phyloP scores from a whole-genome alignment of 495 filamentous ascomycete species.

The Neurospora sp. region DNA sequence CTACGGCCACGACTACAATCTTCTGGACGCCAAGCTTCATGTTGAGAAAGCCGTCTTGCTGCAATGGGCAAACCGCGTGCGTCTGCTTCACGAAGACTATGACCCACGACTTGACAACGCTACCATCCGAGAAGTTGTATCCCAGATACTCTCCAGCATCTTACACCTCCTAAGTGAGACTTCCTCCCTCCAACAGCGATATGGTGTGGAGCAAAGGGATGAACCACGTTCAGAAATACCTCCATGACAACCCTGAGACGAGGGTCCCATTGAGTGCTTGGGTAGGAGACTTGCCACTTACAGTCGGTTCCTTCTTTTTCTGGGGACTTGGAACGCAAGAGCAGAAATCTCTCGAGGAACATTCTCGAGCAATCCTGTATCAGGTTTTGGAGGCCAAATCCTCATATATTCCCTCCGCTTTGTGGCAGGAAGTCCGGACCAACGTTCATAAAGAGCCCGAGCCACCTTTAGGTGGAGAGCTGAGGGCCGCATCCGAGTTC shows the following conservation, averaged over 20 bases:
- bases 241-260: background rate
- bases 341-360: background rate
- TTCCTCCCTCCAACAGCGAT: background rate
- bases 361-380: background rate
- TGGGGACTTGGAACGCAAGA: background rate
- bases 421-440: background rate
- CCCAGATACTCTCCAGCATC: background rate
- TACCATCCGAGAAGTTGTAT: background rate
- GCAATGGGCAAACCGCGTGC: background rate
- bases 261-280: background rate
- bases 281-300: constrained; percentile 10
- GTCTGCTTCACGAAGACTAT: background rate
- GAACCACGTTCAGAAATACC: background rate
- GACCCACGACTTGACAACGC: background rate
- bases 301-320: background rate
- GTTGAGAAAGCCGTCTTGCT: background rate
- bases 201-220: background rate
- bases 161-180: background rate
- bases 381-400: background rate
- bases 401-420: background rate
- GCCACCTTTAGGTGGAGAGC: background rate
- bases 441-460: background rate
- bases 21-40: background rate
- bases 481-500: background rate
- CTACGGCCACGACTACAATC: background rate